Evolutionary conservation across 257 asterid species (phyloP), one percentile per base, ranked within the genome.

Genomic region (Paraleonurus japonicus): DNA sequence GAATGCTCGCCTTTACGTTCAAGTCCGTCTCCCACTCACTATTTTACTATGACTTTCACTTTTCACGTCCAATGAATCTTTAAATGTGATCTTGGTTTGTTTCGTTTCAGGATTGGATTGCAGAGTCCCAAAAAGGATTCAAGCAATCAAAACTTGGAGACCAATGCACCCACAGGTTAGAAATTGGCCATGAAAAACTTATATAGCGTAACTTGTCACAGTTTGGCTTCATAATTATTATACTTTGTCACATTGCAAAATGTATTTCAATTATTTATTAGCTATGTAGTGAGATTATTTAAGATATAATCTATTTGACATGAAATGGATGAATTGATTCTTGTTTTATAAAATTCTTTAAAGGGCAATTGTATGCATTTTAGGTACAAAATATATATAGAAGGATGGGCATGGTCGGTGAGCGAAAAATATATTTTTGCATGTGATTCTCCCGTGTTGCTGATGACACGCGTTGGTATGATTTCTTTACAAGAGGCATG

Each of bases 351-450:
- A 41, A 28, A 11, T 32, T 51, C 12, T 43, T 13, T 12, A 12
- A 43, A 51, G 59, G 60, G 60, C 2, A 20, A 23, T 32, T 41
- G 73, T 35, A 4, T 73, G 73, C 24, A 19, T 60, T 73, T 65
- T 67, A 93, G 98, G 77, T 93, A 90, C 82, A 93, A 90, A 69
- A 93, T 93, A 3, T 93, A 88, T 27, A 85, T 93, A 33, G 98
- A 93, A 83, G 98, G 98, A 75, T 83, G 79, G 80, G 96, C 87
- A 2, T 90, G 97, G 96, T 90, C 98, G 0, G 97, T 89, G 63
- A 93, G 98, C 26, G 94, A 93, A 54, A 93, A 93, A 51, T 93
- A 90, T 27, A 93, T 93, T 24, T 76, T 93, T 1, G 98, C 97
- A 3, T 93, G 98, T 41, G 67, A 93, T 67, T 93, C 98, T 0